A percentile compares a stretch with the other conserved stretches of the same genome.
Conservation (phyloP, 306 rosid genomes). For the Cercis canadensis region DNA sequence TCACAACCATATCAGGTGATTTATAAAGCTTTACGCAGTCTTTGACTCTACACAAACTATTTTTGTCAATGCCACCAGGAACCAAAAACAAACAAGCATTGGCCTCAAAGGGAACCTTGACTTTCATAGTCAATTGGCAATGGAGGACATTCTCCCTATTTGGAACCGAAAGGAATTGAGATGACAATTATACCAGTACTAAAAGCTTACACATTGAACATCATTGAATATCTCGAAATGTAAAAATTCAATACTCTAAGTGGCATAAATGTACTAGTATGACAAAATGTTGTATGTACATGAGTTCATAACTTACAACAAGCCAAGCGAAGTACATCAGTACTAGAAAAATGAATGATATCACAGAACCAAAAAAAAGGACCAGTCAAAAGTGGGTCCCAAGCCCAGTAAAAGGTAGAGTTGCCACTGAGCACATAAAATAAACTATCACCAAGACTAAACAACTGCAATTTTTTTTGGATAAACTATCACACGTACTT, state of each 20-base stretch:
- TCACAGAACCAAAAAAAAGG: background rate
- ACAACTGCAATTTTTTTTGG: constrained; percentile 1
- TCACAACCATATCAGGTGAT: background rate
- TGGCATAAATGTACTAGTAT: constrained; percentile 12
- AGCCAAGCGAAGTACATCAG: constrained; percentile 27
- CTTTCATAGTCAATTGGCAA: background rate
- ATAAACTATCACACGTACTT: too few relatives aligned
- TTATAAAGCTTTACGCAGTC: too few relatives aligned
- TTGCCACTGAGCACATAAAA: constrained; percentile 23
- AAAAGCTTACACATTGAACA: constrained; percentile 1
- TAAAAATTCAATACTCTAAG: constrained; percentile 16
- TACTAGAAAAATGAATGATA: constrained; percentile 25
- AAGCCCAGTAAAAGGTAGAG: constrained; percentile 25
- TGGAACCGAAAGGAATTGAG: constrained; percentile 15
- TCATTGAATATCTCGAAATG: constrained; percentile 20
- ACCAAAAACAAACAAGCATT: background rate
- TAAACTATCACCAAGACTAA: constrained; percentile 20
- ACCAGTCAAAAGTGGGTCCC: constrained; percentile 17
- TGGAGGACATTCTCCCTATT: background rate
- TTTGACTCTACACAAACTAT: background rate
- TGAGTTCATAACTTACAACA: background rate
- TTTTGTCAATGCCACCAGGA: background rate
- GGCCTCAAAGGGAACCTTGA: background rate
- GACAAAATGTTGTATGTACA: background rate
- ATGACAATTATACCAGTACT: constrained; percentile 12